These are phyloP conservation scores for Spirogloea muscicola DNA, from an alignment of 139 green algal species.

Conservation along the genomic window DNA sequence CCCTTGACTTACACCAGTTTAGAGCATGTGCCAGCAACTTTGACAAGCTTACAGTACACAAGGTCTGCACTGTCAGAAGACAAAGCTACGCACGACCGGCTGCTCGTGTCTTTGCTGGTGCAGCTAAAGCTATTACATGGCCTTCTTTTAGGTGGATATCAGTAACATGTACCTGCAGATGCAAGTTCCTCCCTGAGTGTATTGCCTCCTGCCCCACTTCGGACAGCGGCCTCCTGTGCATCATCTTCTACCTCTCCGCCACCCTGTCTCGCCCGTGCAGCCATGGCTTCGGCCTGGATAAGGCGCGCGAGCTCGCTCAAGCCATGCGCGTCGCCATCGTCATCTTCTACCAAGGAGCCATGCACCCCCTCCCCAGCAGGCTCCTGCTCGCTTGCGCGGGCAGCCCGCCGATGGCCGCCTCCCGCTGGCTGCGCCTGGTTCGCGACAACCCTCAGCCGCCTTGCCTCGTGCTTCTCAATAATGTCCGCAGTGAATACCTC, in stretches of 20 bases:
- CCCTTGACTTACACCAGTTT: neutral
- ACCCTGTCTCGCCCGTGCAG: neutral
- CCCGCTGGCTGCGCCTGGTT: neutral
- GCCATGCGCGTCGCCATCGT: slow-evolving; percentile 14
- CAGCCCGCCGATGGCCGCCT: neutral
- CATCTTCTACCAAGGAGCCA: slow-evolving; percentile 1
- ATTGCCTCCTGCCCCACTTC: neutral
- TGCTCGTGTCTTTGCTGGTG: neutral
- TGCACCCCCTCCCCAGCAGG: neutral
- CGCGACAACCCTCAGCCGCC: neutral
- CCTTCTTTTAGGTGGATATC: neutral
- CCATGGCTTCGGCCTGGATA: slow-evolving; percentile 1
- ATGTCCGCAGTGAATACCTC: slow-evolving; percentile 22
- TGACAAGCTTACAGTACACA: neutral
- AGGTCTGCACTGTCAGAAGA: neutral
- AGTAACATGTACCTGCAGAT: neutral
- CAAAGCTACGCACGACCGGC: neutral
- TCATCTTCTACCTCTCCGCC: neutral
- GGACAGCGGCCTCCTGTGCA: neutral
- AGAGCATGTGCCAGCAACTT: neutral
- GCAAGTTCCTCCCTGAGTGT: neutral
- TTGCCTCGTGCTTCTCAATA: slow-evolving; percentile 15
- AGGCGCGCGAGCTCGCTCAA: slow-evolving; percentile 5
- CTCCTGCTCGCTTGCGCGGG: neutral
- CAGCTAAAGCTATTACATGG: neutral